Evolutionary conservation across 1,139 yeast genomes (phyloP).

Genomic region (Taphrina flavorubra): DNA sequence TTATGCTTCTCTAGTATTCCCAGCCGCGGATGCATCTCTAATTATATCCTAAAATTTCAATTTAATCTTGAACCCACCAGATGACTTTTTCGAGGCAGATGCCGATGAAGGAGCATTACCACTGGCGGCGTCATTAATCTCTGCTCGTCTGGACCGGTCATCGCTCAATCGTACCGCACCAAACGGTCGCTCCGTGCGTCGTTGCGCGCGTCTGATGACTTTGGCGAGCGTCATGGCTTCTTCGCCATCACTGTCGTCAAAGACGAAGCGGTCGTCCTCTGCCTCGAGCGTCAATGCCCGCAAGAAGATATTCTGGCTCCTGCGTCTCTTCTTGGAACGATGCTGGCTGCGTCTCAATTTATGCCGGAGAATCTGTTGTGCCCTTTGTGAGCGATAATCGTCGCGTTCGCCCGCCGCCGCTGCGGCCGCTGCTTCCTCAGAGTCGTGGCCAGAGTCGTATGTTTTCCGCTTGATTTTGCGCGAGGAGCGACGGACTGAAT

Average conservation of each 20-base stretch:
- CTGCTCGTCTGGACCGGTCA: background rate
- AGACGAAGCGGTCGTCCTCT: constrained; percentile 12
- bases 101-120: background rate
- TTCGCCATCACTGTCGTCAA: constrained; percentile 23
- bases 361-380: constrained; percentile 28
- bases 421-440: constrained; percentile 9
- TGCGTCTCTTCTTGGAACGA: constrained; percentile 4
- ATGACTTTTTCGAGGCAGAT: background rate
- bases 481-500: constrained; percentile 34
- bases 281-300: constrained; percentile 14
- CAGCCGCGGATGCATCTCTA: too few species aligned
- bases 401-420: constrained; percentile 10
- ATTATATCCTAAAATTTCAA: constrained; percentile 9
- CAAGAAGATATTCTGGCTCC: constrained; percentile 11
- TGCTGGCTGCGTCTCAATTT: constrained; percentile 20
- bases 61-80: constrained; percentile 27
- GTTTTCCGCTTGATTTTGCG: constrained; percentile 35
- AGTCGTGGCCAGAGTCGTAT: constrained; percentile 33
- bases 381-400: constrained; percentile 17
- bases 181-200: constrained; percentile 6
- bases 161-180: background rate
- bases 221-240: constrained; percentile 27
- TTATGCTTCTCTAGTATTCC: too few species aligned
- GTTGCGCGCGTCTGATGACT: constrained; percentile 17
- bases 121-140: too few species aligned